Evolutionary conservation across 345 rosid species (phyloP).

Genomic region (Brassica juncea): DNA sequence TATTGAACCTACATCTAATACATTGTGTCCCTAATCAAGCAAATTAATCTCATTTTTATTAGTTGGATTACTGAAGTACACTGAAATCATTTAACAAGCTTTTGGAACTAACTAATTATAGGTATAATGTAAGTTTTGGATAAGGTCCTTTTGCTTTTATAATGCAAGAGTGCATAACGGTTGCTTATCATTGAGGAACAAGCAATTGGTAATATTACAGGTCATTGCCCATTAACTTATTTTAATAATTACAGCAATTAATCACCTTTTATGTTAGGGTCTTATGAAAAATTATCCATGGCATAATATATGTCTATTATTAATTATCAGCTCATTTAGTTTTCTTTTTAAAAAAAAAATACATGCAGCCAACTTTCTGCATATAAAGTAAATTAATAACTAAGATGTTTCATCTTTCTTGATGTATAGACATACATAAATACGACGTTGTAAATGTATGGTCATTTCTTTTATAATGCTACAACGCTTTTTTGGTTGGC

Average conservation of each 20-base stretch:
- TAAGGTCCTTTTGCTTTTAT: slow-evolving; percentile 25
- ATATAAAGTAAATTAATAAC: slow-evolving; percentile 4
- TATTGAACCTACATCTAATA: not conserved
- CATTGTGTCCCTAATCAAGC: slow-evolving; percentile 2
- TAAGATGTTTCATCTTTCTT: slow-evolving; percentile 23
- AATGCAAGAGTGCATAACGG: slow-evolving; percentile 21
- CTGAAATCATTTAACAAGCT: not conserved
- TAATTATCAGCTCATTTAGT: not conserved
- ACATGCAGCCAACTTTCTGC: slow-evolving; percentile 21
- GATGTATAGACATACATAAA: not conserved
- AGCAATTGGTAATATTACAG: slow-evolving; percentile 33
- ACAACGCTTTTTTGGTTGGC: slow-evolving; percentile 38
- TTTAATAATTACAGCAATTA: slow-evolving; percentile 27
- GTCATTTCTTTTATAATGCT: slow-evolving; percentile 1
- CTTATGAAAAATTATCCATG: slow-evolving; percentile 26
- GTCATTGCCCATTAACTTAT: slow-evolving; percentile 31
- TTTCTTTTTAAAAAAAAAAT: not conserved
- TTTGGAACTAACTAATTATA: not conserved
- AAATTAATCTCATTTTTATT: not conserved
- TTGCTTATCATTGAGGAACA: slow-evolving; percentile 39
- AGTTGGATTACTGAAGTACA: slow-evolving; percentile 16
- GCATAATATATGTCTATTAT: slow-evolving; percentile 19
- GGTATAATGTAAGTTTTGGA: slow-evolving; percentile 23
- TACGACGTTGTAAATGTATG: not conserved
- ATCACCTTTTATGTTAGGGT: slow-evolving; percentile 16